Conservation (phyloP, 2,329 filamentous ascomycete genomes). For the Fonsecaea pedrosoi region DNA sequence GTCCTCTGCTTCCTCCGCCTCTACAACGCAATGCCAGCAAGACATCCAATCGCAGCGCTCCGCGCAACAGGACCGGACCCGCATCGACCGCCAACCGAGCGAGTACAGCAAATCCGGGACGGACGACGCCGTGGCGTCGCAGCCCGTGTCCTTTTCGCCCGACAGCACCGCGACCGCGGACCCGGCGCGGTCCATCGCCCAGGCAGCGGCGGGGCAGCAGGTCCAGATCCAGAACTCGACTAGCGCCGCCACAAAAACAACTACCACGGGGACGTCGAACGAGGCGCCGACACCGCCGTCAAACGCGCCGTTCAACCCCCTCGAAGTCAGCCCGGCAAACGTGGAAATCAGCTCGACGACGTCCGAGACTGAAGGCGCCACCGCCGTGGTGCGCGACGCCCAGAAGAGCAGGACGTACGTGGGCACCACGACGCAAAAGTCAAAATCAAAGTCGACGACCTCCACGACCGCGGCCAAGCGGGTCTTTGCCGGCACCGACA, state of each 20-base stretch:
- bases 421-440: conserved; percentile 7
- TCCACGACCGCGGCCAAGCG: not conserved
- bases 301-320: conserved; percentile 19
- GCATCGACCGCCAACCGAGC: conserved; percentile 30
- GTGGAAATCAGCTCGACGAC: conserved; percentile 16
- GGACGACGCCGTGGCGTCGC: conserved; percentile 30
- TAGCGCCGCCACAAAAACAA: not conserved
- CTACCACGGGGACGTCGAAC: not conserved
- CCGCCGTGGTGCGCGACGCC: not conserved
- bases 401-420: conserved; percentile 11
- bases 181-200: conserved; percentile 11
- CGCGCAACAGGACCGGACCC: conserved; percentile 23
- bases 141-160: conserved; percentile 17
- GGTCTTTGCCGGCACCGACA: conserved; percentile 9
- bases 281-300: not conserved
- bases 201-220: not conserved
- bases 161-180: conserved; percentile 5
- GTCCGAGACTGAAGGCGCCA: conserved; percentile 9
- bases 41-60: conserved; percentile 15
- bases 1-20: not conserved
- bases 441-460: not conserved
- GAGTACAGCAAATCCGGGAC: conserved; percentile 30
- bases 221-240: conserved; percentile 7
- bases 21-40: conserved; percentile 7
- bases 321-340: conserved; percentile 29